A percentile compares a stretch with the other conserved stretches of the same genome.
These are phyloP conservation scores for Venturia effusa DNA, from an alignment of 2,329 filamentous ascomycete genomes.

Conservation along the genomic window DNA sequence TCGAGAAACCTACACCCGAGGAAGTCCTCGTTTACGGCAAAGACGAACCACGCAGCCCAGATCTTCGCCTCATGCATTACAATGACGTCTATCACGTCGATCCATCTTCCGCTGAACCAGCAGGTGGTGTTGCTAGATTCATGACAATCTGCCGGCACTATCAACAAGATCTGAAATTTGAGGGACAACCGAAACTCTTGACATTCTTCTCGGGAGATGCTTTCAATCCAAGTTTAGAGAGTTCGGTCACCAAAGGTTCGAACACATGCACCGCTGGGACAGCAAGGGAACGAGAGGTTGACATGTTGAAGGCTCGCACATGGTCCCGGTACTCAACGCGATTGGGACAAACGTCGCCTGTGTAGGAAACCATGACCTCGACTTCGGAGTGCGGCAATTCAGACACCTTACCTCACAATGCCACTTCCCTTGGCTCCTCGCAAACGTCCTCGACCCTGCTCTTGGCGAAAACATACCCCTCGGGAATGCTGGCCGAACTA, in stretches of 20 bases:
- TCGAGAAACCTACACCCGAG: constrained; percentile 19
- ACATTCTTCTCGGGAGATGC: constrained; percentile 87
- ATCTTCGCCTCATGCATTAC: constrained; percentile 76
- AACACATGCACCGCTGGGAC: not conserved
- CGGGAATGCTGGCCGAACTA: constrained; percentile 62
- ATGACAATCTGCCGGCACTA: constrained; percentile 71
- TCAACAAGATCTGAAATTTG: constrained; percentile 48
- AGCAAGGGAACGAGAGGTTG: not conserved
- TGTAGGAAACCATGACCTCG: constrained; percentile 70
- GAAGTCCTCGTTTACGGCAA: constrained; percentile 16
- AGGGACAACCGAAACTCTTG: constrained; percentile 53
- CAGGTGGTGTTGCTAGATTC: constrained; percentile 73
- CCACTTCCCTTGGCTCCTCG: constrained; percentile 79
- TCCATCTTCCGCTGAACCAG: constrained; percentile 62
- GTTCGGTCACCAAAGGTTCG: constrained; percentile 73
- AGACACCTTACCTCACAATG: constrained; percentile 61
- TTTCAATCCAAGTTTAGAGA: constrained; percentile 85
- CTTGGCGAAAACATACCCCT: constrained; percentile 65
- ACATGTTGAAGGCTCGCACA: constrained; percentile 50
- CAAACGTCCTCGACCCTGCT: constrained; percentile 77
- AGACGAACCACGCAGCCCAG: constrained; percentile 33
- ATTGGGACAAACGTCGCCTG: constrained; percentile 72
- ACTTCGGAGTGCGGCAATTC: constrained; percentile 80
- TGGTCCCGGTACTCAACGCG: constrained; percentile 74
- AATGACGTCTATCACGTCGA: constrained; percentile 94